A percentile compares a stretch with the other conserved stretches of the same genome.
These are phyloP conservation scores for Catharanthus roseus DNA, from an alignment of 257 asterid species.

Conservation along the genomic window DNA sequence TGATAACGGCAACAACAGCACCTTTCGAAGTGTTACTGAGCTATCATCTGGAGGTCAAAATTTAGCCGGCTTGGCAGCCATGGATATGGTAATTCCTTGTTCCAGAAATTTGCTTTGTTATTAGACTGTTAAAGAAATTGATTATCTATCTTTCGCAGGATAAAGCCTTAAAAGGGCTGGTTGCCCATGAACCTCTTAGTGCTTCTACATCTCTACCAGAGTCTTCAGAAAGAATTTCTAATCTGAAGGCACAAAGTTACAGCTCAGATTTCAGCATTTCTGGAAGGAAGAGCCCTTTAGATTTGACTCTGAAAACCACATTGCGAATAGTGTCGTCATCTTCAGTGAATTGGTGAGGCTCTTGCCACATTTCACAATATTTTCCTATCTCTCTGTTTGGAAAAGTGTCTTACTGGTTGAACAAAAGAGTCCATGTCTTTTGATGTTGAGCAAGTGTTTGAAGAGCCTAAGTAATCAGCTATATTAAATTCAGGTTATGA, in stretches of 20 bases:
- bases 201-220: conserved; percentile 35
- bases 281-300: conserved; percentile 66
- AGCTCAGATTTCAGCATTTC: conserved; percentile 51
- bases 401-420: background rate
- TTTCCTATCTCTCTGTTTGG: background rate
- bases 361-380: background rate
- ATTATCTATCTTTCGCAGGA: conserved; percentile 42
- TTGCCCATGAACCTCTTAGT: conserved; percentile 48
- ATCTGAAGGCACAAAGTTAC: conserved; percentile 25
- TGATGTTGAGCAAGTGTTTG: background rate
- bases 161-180: conserved; percentile 74
- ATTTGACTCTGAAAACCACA: conserved; percentile 75
- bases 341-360: conserved; percentile 75
- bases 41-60: conserved; percentile 51
- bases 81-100: conserved; percentile 65
- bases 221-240: conserved; percentile 30
- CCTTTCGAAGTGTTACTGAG: conserved; percentile 63
- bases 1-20: conserved; percentile 33
- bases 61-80: conserved; percentile 36
- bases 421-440: background rate
- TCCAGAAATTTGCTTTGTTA: conserved; percentile 9
- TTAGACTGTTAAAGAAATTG: background rate
- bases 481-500: background rate
- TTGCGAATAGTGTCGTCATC: conserved; percentile 64
- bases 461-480: conserved; percentile 5